Conservation (phyloP, 805 yeast genomes). For the Kazachstania psychrophila region DNA sequence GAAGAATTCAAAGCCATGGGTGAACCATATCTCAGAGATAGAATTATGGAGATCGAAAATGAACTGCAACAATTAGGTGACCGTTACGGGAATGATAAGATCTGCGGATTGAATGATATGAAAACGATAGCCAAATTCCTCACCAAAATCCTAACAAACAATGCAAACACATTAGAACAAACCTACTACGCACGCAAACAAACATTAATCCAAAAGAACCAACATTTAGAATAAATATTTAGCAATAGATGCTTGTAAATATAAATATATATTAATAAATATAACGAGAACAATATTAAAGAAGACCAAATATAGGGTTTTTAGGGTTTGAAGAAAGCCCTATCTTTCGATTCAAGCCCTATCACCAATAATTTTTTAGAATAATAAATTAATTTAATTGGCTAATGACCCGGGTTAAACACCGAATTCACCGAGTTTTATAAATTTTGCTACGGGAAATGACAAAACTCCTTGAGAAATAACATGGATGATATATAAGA, state of each 20-base stretch:
- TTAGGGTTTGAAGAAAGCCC: too few species aligned
- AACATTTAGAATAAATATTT: neutral
- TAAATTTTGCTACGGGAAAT: too few species aligned
- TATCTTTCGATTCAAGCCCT: too few species aligned
- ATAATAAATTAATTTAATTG: constrained; percentile 1
- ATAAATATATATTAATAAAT: too few species aligned
- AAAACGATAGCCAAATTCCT: constrained; percentile 10
- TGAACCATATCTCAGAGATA: constrained; percentile 1
- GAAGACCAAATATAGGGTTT: too few species aligned
- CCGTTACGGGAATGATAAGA: constrained; percentile 14
- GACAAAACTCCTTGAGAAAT: too few species aligned
- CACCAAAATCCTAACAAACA: constrained; percentile 10
- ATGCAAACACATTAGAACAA: too few species aligned
- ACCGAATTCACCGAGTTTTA: constrained; percentile 4
- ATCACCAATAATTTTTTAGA: too few species aligned
- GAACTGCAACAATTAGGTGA: constrained; percentile 13
- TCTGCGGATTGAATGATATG: constrained; percentile 20
- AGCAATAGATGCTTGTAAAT: neutral
- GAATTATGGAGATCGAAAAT: constrained; percentile 6
- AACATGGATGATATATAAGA: too few species aligned
- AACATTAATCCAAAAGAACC: neutral
- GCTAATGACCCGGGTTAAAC: neutral
- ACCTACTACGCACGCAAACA: too few species aligned
- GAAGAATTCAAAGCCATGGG: neutral
- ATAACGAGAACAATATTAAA: too few species aligned